Evolutionary conservation across 352 stramenopile genomes (phyloP).

Genomic region (Globisporangium acanthophoron): DNA sequence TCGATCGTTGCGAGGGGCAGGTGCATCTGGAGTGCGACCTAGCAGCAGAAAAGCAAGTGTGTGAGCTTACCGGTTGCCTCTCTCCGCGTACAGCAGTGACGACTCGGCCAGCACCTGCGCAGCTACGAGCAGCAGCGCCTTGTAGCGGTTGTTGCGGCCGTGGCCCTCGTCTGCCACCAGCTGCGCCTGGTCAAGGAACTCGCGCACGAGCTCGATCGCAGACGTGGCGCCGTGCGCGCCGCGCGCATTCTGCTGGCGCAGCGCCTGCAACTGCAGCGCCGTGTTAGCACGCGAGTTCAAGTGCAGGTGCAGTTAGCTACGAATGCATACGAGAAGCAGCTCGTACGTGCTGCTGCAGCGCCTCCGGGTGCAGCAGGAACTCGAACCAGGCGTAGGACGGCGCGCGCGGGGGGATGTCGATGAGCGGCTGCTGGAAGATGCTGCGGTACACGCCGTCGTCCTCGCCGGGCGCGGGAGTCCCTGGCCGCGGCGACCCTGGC

Average conservation of each 20-base stretch:
- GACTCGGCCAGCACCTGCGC: constrained; percentile 28
- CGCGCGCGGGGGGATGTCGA: constrained; percentile 59
- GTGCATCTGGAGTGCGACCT: constrained; percentile 66
- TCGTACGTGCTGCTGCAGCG: constrained; percentile 67
- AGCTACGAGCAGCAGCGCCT: constrained; percentile 58
- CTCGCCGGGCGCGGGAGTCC: constrained; percentile 14
- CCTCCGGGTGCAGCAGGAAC: constrained; percentile 76
- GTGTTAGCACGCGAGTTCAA: not conserved
- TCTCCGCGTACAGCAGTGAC: not conserved
- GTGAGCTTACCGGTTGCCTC: not conserved
- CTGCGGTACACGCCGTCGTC: constrained; percentile 79
- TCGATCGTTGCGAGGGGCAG: constrained; percentile 55
- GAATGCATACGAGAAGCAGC: not conserved
- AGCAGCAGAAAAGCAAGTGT: not conserved
- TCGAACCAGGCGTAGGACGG: constrained; percentile 82
- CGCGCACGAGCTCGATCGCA: constrained; percentile 71
- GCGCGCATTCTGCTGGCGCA: constrained; percentile 38
- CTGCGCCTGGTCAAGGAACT: constrained; percentile 83
- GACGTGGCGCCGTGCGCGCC: constrained; percentile 55
- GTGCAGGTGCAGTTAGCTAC: not conserved
- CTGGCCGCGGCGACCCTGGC: constrained; percentile 53
- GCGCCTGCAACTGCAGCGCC: constrained; percentile 31
- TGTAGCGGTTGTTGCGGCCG: constrained; percentile 69
- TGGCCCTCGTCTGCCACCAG: constrained; percentile 74
- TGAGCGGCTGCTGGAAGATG: constrained; percentile 76